A percentile compares a stretch with the other conserved stretches of the same genome.
Conservation (phyloP, 129 eudicot species). For the Scalesia atractyloides region DNA sequence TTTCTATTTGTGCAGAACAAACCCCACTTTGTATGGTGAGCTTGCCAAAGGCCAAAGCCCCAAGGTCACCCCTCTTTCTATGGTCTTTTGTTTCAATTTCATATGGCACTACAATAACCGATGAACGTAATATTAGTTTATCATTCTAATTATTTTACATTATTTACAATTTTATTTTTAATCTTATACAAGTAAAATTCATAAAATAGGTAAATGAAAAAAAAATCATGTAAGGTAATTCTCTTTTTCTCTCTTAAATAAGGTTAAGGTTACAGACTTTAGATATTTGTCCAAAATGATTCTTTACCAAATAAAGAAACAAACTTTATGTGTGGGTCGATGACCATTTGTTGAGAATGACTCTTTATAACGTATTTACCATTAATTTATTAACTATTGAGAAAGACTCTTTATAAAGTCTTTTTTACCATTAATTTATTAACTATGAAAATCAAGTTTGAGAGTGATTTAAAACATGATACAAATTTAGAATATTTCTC, state of each 20-base stretch:
- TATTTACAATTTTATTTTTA: background rate
- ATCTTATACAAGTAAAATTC: background rate
- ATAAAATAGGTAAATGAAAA: background rate
- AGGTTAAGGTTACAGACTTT: too few relatives aligned
- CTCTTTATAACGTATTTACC: too few relatives aligned
- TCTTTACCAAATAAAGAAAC: too few relatives aligned
- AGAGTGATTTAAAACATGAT: too few relatives aligned
- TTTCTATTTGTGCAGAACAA: slow-evolving; percentile 45
- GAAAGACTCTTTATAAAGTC: too few relatives aligned
- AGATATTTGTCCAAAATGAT: too few relatives aligned
- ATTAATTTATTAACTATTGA: too few relatives aligned
- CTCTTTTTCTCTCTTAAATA: background rate
- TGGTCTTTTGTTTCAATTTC: background rate
- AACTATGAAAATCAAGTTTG: too few relatives aligned
- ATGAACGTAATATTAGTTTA: background rate
- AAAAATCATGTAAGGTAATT: background rate
- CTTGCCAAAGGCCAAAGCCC: slow-evolving; percentile 84
- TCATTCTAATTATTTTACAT: background rate
- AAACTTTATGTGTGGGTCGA: too few relatives aligned
- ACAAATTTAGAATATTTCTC: too few relatives aligned
- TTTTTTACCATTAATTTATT: too few relatives aligned
- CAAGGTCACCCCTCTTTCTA: slow-evolving; percentile 48
- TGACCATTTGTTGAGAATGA: too few relatives aligned
- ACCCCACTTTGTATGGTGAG: slow-evolving; percentile 62
- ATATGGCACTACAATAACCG: background rate